phyloP scores from a whole-genome alignment of 2,329 filamentous ascomycete genomes.

The Phaeosphaeriaceae sp. region DNA sequence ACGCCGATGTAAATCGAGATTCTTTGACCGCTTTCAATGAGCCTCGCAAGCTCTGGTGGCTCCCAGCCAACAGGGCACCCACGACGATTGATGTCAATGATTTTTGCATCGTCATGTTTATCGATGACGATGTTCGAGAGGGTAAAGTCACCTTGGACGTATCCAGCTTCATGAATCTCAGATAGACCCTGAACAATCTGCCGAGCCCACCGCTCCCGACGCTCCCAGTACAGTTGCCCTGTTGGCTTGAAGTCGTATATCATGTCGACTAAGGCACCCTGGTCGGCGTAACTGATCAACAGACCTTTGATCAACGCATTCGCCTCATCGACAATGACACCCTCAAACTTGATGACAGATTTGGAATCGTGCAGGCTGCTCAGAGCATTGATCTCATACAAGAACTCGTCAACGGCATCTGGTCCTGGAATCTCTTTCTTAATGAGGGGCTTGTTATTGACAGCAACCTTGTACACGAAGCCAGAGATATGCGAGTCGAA shows the following conservation, averaged over 20 bases:
- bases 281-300: slow-evolving; percentile 84
- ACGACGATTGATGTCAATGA: slow-evolving; percentile 96
- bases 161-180: slow-evolving; percentile 93
- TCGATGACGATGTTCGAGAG: slow-evolving; percentile 97
- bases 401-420: slow-evolving; percentile 92
- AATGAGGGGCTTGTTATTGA: slow-evolving; percentile 75
- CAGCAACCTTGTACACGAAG: slow-evolving; percentile 91
- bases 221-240: slow-evolving; percentile 66
- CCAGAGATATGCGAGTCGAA: slow-evolving; percentile 95
- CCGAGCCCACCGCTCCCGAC: slow-evolving; percentile 83
- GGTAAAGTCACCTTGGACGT: slow-evolving; percentile 97
- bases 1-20: slow-evolving; percentile 98
- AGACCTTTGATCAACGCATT: slow-evolving; percentile 81
- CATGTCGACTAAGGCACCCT: slow-evolving; percentile 87
- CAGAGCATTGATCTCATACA: slow-evolving; percentile 97
- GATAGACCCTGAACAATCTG: slow-evolving; percentile 89
- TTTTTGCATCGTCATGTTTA: slow-evolving; percentile 81
- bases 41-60: slow-evolving; percentile 83
- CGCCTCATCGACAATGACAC: slow-evolving; percentile 82
- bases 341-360: slow-evolving; percentile 85
- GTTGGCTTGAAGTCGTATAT: slow-evolving; percentile 76
- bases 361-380: slow-evolving; percentile 73
- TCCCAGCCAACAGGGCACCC: slow-evolving; percentile 99
- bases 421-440: slow-evolving; percentile 98
- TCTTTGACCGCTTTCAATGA: slow-evolving; percentile 86